A percentile compares a stretch with the other conserved stretches of the same genome.
Conservation (phyloP, 1,284 basidiomycete genomes). For the Coniferiporia sulphurascens region DNA sequence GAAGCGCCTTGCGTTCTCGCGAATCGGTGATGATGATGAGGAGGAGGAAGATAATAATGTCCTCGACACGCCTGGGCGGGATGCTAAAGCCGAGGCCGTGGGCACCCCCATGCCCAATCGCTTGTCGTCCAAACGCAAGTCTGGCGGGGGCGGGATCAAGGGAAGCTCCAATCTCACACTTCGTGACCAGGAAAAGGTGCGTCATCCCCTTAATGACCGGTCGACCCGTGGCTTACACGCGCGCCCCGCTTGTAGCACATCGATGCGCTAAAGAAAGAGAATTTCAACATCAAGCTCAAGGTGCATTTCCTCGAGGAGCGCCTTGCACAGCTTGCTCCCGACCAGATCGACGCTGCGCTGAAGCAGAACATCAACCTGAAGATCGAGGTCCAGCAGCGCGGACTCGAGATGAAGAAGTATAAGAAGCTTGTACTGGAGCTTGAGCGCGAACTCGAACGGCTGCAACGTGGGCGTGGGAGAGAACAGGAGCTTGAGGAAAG, state of each 20-base stretch:
- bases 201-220: constrained; percentile 19
- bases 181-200: constrained; percentile 91
- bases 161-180: constrained; percentile 68
- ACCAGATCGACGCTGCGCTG: constrained; percentile 85
- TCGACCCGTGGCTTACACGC: neutral
- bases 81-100: constrained; percentile 43
- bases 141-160: constrained; percentile 43
- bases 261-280: constrained; percentile 91
- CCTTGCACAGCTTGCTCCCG: constrained; percentile 81
- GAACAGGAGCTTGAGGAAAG: constrained; percentile 68
- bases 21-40: constrained; percentile 31
- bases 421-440: constrained; percentile 85
- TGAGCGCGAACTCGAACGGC: constrained; percentile 71
- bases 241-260: constrained; percentile 59
- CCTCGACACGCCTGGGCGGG: constrained; percentile 49
- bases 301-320: constrained; percentile 92
- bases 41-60: constrained; percentile 41
- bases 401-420: constrained; percentile 90
- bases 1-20: constrained; percentile 26
- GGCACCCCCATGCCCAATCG: constrained; percentile 45
- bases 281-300: constrained; percentile 91
- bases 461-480: constrained; percentile 47
- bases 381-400: constrained; percentile 85
- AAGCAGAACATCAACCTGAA: constrained; percentile 95
- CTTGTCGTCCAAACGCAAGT: constrained; percentile 38